A percentile compares a stretch with the other conserved stretches of the same genome.
These are phyloP conservation scores for Apiotrichum veenhuisii DNA, from an alignment of 1,284 basidiomycete genomes.

Conservation along the genomic window DNA sequence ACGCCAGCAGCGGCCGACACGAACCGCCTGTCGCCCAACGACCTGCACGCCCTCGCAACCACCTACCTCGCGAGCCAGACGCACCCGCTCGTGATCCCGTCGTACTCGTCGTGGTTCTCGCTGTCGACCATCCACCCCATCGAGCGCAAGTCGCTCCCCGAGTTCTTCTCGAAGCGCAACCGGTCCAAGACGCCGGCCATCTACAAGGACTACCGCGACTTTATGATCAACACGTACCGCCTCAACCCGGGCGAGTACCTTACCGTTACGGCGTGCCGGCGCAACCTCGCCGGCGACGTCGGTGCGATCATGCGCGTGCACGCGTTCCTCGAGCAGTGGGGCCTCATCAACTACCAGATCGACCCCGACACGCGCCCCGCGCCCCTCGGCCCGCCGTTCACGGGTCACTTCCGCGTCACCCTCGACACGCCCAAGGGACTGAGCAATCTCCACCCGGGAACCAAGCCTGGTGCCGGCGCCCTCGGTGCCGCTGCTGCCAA, in stretches of 20 bases:
- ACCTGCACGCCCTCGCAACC: constrained; percentile 49
- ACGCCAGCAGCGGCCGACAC: constrained; percentile 25
- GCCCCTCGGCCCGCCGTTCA: constrained; percentile 92
- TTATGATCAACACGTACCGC: constrained; percentile 98
- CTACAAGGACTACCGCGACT: constrained; percentile 99
- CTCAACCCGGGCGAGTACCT: constrained; percentile 93
- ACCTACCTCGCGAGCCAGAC: constrained; percentile 92
- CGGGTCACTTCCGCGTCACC: constrained; percentile 95
- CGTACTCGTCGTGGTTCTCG: constrained; percentile 97
- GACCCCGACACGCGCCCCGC: constrained; percentile 95
- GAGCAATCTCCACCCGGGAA: constrained; percentile 85
- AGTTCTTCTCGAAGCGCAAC: constrained; percentile 97
- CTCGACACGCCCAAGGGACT: constrained; percentile 95
- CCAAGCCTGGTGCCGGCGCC: constrained; percentile 52
- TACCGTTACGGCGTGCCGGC: constrained; percentile 92
- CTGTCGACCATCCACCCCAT: constrained; percentile 90
- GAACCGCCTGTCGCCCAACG: constrained; percentile 34
- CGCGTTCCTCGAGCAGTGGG: constrained; percentile 98
- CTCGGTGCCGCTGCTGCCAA: constrained; percentile 25
- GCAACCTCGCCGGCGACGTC: constrained; percentile 96
- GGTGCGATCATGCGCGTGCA: constrained; percentile 99
- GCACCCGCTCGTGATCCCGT: constrained; percentile 94
- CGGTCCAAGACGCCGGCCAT: constrained; percentile 92
- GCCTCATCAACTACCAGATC: constrained; percentile 97
- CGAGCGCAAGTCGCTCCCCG: constrained; percentile 87